These are phyloP conservation scores for Parastagonospora avenae DNA, from an alignment of 2,329 filamentous ascomycete species.

Conservation along the genomic window DNA sequence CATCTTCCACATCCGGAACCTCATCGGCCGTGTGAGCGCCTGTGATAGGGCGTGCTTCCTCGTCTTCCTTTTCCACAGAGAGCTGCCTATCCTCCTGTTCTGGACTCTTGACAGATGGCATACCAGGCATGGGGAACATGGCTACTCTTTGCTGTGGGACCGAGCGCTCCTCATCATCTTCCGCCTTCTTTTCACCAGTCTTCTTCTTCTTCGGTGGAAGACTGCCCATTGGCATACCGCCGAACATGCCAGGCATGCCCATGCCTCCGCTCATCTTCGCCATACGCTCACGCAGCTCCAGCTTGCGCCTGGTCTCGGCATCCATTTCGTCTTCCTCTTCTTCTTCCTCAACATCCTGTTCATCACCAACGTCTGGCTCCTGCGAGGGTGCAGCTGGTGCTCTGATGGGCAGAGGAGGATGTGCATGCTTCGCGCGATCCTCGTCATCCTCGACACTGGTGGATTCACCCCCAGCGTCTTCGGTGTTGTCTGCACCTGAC, in stretches of 20 bases:
- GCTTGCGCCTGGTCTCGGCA: conserved; percentile 80
- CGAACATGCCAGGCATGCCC: conserved; percentile 94
- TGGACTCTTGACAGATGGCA: conserved; percentile 62
- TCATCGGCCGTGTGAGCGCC: conserved; percentile 52
- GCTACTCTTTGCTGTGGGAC: conserved; percentile 53
- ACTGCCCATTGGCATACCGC: conserved; percentile 67
- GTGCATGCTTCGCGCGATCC: conserved; percentile 51
- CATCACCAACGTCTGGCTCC: conserved; percentile 55
- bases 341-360: conserved; percentile 60
- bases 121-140: conserved; percentile 71
- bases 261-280: conserved; percentile 98
- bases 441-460: conserved; percentile 79
- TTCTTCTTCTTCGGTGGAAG: conserved; percentile 57
- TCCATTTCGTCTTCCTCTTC: conserved; percentile 80
- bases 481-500: conserved; percentile 65
- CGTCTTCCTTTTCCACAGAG: conserved; percentile 58
- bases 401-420: conserved; percentile 19
- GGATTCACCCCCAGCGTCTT: conserved; percentile 65
- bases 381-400: conserved; percentile 49
- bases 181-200: conserved; percentile 45
- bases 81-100: conserved; percentile 51
- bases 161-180: conserved; percentile 41
- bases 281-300: conserved; percentile 93
- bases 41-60: conserved; percentile 49
- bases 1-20: conserved; percentile 62